Evolutionary conservation across 768 basidiomycete species (phyloP).

Genomic region (Lactarius psammicola): DNA sequence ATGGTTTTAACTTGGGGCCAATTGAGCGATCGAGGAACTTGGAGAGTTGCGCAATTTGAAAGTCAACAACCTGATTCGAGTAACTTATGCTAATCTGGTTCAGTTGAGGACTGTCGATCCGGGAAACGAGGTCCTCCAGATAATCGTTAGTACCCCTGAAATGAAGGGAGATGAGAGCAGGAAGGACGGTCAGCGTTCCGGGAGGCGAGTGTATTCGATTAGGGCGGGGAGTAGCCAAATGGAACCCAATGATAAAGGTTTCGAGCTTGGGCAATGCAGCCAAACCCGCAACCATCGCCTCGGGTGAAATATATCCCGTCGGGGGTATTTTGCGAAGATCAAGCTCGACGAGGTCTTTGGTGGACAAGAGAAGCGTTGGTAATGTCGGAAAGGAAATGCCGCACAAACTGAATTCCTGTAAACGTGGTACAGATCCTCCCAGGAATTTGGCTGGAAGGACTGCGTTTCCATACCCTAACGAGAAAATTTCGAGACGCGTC

Average conservation of each 20-base stretch:
- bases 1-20: not conserved
- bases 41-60: not conserved
- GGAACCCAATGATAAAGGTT: not conserved
- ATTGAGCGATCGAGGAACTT: not conserved
- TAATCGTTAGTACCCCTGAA: not conserved
- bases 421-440: not conserved
- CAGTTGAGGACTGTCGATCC: not conserved
- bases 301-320: not conserved
- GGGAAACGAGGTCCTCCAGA: not conserved
- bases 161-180: not conserved
- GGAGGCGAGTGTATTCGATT: not conserved
- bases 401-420: accelerated
- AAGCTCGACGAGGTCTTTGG: not conserved
- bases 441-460: too few relatives aligned
- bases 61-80: not conserved
- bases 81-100: not conserved
- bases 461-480: not conserved
- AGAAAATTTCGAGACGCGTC: not conserved
- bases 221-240: not conserved
- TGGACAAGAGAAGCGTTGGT: not conserved
- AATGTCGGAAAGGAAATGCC: not conserved
- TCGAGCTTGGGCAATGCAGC: not conserved
- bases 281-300: not conserved
- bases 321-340: not conserved
- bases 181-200: not conserved